These are phyloP conservation scores for Thraustochytrium sp. DNA, from an alignment of 352 stramenopile genomes.

Conservation along the genomic window DNA sequence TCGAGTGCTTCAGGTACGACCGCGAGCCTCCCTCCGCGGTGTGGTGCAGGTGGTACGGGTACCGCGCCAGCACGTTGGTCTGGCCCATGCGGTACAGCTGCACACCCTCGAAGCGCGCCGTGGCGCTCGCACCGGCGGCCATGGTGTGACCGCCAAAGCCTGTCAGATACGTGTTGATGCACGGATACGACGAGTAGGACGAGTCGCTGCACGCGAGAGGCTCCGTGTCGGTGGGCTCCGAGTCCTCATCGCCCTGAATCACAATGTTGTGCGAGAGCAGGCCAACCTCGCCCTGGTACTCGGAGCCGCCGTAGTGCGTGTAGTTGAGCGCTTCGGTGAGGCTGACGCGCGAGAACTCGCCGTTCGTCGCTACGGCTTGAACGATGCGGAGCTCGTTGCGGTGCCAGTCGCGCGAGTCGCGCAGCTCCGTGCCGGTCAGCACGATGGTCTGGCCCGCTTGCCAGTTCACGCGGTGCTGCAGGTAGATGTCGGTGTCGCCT, in stretches of 20 bases:
- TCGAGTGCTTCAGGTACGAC: constrained; percentile 51
- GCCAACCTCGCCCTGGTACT: constrained; percentile 53
- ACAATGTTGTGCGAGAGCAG: constrained; percentile 52
- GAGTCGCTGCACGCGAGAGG: neutral
- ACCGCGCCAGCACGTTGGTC: constrained; percentile 52
- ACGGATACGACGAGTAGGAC: neutral
- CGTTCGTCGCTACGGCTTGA: constrained; percentile 21
- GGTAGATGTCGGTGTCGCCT: constrained; percentile 17
- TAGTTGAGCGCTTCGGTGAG: constrained; percentile 46
- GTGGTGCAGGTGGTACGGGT: constrained; percentile 55
- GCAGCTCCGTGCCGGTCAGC: constrained; percentile 50
- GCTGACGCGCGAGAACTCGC: neutral
- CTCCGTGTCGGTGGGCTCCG: constrained; percentile 46
- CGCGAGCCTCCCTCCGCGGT: constrained; percentile 40
- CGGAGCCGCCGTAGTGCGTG: constrained; percentile 46
- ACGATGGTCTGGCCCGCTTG: constrained; percentile 51
- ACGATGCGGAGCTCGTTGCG: constrained; percentile 55
- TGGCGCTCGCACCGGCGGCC: constrained; percentile 16
- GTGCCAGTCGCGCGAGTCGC: constrained; percentile 51
- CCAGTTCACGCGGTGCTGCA: constrained; percentile 53
- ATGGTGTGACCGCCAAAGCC: constrained; percentile 57
- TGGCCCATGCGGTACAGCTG: constrained; percentile 54
- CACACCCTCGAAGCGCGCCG: constrained; percentile 49
- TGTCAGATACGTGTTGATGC: constrained; percentile 39
- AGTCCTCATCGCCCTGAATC: constrained; percentile 48